Conservation (phyloP, 306 rosid species). For the Purshia tridentata region DNA sequence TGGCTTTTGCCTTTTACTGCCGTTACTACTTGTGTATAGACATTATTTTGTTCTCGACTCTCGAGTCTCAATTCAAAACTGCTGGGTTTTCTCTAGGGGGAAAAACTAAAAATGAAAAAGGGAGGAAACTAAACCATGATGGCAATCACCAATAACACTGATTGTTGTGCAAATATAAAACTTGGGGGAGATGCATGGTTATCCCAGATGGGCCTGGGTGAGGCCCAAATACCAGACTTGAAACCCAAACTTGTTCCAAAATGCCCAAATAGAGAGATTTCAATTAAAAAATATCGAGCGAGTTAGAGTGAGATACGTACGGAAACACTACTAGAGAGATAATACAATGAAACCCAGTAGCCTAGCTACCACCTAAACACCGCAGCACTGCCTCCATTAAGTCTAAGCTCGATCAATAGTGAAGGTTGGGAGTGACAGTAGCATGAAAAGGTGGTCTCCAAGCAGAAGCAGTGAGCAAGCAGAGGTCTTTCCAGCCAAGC, state of each 20-base stretch:
- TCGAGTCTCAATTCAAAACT: too few relatives aligned
- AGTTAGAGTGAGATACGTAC: too few relatives aligned
- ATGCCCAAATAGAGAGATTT: background rate
- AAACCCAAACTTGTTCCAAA: background rate
- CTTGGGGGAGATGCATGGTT: too few relatives aligned
- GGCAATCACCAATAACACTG: too few relatives aligned
- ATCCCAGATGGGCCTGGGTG: background rate
- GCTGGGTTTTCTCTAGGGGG: too few relatives aligned
- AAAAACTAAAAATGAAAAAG: too few relatives aligned
- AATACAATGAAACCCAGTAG: background rate
- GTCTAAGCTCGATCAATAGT: conserved; percentile 20
- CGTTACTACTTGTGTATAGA: too few relatives aligned
- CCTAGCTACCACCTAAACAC: background rate
- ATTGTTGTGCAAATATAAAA: too few relatives aligned
- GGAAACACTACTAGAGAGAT: background rate
- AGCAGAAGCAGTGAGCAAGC: conserved; percentile 97
- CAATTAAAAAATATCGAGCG: background rate
- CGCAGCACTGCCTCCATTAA: background rate
- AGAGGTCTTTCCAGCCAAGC: conserved; percentile 98
- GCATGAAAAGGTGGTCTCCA: conserved; percentile 81
- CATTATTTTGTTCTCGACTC: too few relatives aligned
- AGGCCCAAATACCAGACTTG: background rate
- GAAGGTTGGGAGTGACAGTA: conserved; percentile 24
- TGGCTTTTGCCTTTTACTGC: too few relatives aligned
- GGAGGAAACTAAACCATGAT: too few relatives aligned